A percentile compares a stretch with the other conserved stretches of the same genome.
Evolutionary conservation across 306 rosid genomes (phyloP).

Genomic region (Vigna mungo): DNA sequence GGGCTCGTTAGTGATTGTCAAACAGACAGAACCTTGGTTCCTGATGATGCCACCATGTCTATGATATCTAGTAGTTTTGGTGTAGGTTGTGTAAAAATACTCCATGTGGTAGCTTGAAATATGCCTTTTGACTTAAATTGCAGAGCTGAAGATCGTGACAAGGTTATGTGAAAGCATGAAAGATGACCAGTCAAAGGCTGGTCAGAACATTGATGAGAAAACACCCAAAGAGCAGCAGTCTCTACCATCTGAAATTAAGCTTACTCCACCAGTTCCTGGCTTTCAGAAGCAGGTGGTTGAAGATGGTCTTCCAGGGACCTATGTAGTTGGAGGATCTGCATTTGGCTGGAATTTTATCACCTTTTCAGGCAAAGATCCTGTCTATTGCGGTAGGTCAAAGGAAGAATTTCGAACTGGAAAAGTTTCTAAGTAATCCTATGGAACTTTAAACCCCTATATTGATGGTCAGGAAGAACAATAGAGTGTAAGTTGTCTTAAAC

Average conservation of each 20-base stretch:
- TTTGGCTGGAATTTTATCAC: constrained; percentile 92
- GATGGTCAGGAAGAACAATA: not conserved
- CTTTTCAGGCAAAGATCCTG: constrained; percentile 57
- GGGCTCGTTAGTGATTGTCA: not conserved
- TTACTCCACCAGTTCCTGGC: constrained; percentile 27
- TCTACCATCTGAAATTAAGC: constrained; percentile 48
- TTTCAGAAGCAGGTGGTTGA: constrained; percentile 55
- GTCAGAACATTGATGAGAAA: too few species aligned
- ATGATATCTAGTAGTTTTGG: too few species aligned
- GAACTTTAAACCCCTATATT: constrained; percentile 1
- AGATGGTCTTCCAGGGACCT: constrained; percentile 59
- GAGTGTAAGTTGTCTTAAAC: not conserved
- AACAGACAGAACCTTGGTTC: constrained; percentile 1
- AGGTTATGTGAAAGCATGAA: constrained; percentile 52
- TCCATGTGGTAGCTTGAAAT: not conserved
- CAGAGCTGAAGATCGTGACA: constrained; percentile 72
- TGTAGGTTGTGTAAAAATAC: not conserved
- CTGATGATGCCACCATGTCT: too few species aligned
- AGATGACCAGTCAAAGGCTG: too few species aligned
- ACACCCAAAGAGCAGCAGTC: too few species aligned
- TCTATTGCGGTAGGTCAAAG: constrained; percentile 77
- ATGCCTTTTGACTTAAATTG: constrained; percentile 42
- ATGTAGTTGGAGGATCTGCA: constrained; percentile 90
- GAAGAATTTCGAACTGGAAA: constrained; percentile 60
- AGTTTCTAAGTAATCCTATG: constrained; percentile 17